A percentile compares a stretch with the other conserved stretches of the same genome.
Evolutionary conservation across 2,329 filamentous ascomycete species (phyloP).

Genomic region (Pestalotiopsis sp.): DNA sequence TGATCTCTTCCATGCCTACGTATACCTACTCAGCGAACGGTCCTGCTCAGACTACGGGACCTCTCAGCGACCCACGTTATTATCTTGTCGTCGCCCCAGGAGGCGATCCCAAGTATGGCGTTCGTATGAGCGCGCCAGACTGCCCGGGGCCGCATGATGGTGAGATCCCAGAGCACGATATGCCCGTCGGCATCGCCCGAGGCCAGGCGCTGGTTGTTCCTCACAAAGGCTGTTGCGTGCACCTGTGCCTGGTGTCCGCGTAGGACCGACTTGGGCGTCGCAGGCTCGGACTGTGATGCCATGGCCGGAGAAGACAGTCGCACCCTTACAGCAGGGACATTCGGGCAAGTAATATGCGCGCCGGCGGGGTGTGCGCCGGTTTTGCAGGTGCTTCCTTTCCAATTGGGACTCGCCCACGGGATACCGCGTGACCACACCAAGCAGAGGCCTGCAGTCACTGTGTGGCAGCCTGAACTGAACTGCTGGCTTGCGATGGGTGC

Average conservation of each 20-base stretch:
- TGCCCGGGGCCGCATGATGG: constrained; percentile 76
- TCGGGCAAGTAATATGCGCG: neutral
- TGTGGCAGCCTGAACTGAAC: neutral
- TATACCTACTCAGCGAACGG: constrained; percentile 16
- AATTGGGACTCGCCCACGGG: neutral
- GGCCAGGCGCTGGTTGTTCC: constrained; percentile 73
- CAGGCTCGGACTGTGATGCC: constrained; percentile 31
- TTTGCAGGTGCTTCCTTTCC: neutral
- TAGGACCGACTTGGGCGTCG: constrained; percentile 66
- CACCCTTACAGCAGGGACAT: neutral
- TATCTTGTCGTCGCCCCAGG: constrained; percentile 72
- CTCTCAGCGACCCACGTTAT: constrained; percentile 71
- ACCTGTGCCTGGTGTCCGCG: constrained; percentile 84
- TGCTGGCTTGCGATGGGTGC: neutral
- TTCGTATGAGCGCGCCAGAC: constrained; percentile 87
- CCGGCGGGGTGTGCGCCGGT: neutral
- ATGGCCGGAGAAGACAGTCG: neutral
- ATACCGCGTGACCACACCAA: neutral
- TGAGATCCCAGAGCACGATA: constrained; percentile 82
- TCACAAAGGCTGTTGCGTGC: constrained; percentile 75
- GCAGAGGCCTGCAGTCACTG: neutral
- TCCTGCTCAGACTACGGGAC: neutral
- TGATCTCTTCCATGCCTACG: constrained; percentile 87
- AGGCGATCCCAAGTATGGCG: constrained; percentile 73
- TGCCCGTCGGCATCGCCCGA: constrained; percentile 92